A percentile compares a stretch with the other conserved stretches of the same genome.
phyloP scores from a whole-genome alignment of 1,284 basidiomycete species.

The Tylopilus sp. region DNA sequence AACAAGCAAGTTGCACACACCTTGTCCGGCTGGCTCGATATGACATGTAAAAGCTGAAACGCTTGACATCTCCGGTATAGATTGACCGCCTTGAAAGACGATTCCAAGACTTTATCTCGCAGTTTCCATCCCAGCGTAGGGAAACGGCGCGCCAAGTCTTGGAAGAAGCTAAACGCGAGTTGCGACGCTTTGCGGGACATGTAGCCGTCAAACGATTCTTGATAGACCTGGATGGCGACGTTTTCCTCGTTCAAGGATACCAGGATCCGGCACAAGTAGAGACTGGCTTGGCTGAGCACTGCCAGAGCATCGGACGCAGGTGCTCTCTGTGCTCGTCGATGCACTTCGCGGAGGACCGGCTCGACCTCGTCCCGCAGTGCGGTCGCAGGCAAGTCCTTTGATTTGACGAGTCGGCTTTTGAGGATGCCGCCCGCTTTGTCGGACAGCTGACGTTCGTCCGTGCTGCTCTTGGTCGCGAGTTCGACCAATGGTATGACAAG shows the following conservation, averaged over 20 bases:
- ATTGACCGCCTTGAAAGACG: constrained; percentile 64
- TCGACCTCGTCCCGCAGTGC: constrained; percentile 36
- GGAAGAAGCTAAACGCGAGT: constrained; percentile 75
- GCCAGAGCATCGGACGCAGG: constrained; percentile 63
- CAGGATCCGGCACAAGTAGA: constrained; percentile 70
- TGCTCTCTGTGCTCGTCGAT: constrained; percentile 70
- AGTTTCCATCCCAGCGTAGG: constrained; percentile 70
- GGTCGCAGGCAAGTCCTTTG: constrained; percentile 62
- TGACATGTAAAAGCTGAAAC: constrained; percentile 68
- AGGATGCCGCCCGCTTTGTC: constrained; percentile 84
- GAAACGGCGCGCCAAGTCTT: constrained; percentile 74
- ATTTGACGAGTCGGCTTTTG: constrained; percentile 70
- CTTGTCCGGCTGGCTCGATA: constrained; percentile 55
- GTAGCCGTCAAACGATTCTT: constrained; percentile 74
- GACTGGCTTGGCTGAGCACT: constrained; percentile 66
- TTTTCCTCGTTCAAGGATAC: constrained; percentile 46
- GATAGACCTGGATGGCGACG: constrained; percentile 57
- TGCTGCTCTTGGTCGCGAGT: constrained; percentile 61
- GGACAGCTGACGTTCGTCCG: constrained; percentile 81
- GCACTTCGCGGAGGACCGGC: constrained; percentile 64
- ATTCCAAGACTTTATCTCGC: constrained; percentile 56
- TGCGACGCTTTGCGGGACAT: constrained; percentile 78
- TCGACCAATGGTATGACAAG: constrained; percentile 78
- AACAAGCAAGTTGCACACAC: constrained; percentile 13
- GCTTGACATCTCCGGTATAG: constrained; percentile 74